Percentiles rank a stretch among this genome's conserved stretches.
These are phyloP conservation scores for Trametopsis cervina DNA, from an alignment of 768 basidiomycete species.

Conservation along the genomic window DNA sequence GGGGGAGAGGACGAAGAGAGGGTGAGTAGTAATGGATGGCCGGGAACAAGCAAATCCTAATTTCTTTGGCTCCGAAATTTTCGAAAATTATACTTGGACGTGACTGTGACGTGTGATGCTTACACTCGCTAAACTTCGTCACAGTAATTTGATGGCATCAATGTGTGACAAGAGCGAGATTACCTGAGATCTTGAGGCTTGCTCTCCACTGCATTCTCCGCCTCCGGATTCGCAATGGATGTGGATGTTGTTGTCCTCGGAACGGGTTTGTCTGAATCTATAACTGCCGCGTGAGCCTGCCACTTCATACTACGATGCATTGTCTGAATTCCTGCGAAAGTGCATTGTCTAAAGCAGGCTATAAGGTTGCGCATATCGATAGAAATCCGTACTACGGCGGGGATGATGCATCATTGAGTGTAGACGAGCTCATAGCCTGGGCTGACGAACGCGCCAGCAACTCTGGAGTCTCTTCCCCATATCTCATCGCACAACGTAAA, in stretches of 20 bases:
- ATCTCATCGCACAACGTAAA: slow-evolving; percentile 21
- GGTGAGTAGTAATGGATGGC: slow-evolving; percentile 14
- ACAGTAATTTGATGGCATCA: neutral
- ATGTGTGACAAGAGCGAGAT: too few relatives aligned
- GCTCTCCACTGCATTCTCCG: too few relatives aligned
- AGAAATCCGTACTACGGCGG: slow-evolving; percentile 80
- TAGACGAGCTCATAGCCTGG: slow-evolving; percentile 78
- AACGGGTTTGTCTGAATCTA: slow-evolving; percentile 81
- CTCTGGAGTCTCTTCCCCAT: slow-evolving; percentile 13
- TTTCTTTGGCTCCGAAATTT: slow-evolving; percentile 12
- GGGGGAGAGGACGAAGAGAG: slow-evolving; percentile 5
- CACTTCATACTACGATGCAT: slow-evolving; percentile 1
- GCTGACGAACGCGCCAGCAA: slow-evolving; percentile 31
- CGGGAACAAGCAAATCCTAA: slow-evolving; percentile 12
- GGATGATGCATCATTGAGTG: slow-evolving; percentile 70
- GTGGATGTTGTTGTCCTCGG: slow-evolving; percentile 70
- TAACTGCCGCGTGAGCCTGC: slow-evolving; percentile 74
- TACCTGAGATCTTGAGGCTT: too few relatives aligned
- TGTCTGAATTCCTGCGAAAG: slow-evolving; percentile 33
- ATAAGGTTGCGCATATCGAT: slow-evolving; percentile 86
- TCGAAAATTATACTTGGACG: slow-evolving; percentile 10
- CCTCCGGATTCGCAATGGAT: slow-evolving; percentile 24
- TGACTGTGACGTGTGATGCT: slow-evolving; percentile 3
- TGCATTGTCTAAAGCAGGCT: slow-evolving; percentile 82
- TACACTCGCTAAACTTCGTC: neutral